Base-by-base conservation (phyloP, 2,329 filamentous ascomycete genomes). In the Pseudogymnoascus sp. region DNA sequence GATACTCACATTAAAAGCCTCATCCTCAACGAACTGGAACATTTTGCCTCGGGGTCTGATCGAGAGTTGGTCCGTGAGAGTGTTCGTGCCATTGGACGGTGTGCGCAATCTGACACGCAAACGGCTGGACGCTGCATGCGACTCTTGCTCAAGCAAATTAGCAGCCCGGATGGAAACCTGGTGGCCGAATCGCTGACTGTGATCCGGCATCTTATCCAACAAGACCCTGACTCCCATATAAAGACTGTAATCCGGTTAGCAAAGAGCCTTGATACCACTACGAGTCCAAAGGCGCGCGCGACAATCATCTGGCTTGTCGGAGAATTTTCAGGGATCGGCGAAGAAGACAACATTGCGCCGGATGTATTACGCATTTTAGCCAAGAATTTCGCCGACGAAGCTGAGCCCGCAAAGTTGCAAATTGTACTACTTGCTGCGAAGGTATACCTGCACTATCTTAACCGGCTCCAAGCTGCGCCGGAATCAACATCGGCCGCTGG, bases 281-380 rank as follows among this genome's bases (percentile, higher is more conserved):
- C 89, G 0, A 93, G 95, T 65, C 87, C 95, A 1, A 88, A 92
- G 65, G 95, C 95, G 3, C 84, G 95, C 68, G 95, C 95, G 2
- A 96, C 91, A 60, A 97, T 99, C 67, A 89, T 99, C 69, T 99
- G 95, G 95, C 84, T 99, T 0, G 93, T 97, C 0, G 95, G 95
- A 53, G 95, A 99, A 75, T 97, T 96, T 70, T 86, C 93, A 0
- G 91, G 91, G 0, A 76, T 89, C 2, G 86, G 91, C 63, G 84
- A 87, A 8, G 87, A 93, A 65, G 87, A 95, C 72, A 96, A 96
- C 70, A 93, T 99, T 65, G 95, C 95, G 0, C 87, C 93, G 0
- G 95, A 99, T 71, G 92, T 97, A 6, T 78, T 97, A 35, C 86
- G 95, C 6, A 93, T 97, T 47, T 78, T 99, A 2, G 83, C 92